Evolutionary conservation across 2,329 filamentous ascomycete species (phyloP), one percentile per base, ranked within the genome.

Genomic region (Helotiales sp.): DNA sequence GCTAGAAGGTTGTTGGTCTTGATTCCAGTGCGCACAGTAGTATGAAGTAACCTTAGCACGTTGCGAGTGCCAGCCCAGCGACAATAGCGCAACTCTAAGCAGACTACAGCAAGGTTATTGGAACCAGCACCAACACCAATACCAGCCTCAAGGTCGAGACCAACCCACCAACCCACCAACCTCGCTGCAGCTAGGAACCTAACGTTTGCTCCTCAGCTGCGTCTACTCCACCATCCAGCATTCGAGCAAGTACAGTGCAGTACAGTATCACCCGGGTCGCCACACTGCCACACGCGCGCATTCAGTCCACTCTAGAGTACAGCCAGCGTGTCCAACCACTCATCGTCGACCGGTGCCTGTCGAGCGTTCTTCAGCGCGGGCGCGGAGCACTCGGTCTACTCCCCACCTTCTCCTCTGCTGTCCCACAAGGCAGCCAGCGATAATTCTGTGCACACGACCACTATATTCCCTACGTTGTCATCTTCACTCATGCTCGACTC

Each of bases 401-500:
- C 47, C 27, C 38, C 36, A 13, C 29, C 24, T 46, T 33, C 27
- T 31, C 3, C 31, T 22, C 24, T 1, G 1, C 6, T 33, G 6
- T 38, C 22, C 22, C 52, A n/a, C n/a, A n/a, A n/a, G 3, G 27
- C 27, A 44, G 46, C 17, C 46, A 48, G n/a, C 46, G 15, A 48
- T 19, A 48, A 48, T 19, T 30, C 42, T 47, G 31, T 33, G 53
- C 30, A 40, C 46, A 50, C 44, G 44, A 55, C 53, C 53, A 42
- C 53, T 12, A 3, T 19, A 13, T 9, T 25, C 33, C 42, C 33
- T 62, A 13, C 51, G 93, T 97, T 63, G 93, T 93, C 93, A 96
- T 97, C 79, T 93, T 93, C 64, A 98, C 88, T 80, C 93, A 95
- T 71, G 93, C 93, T 74, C 93, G 93, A 81, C 97, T 97, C 31